Percentiles rank a stretch among this genome's conserved stretches.
phyloP scores from a whole-genome alignment of 1,284 basidiomycete genomes.

The Ustilago curta region DNA sequence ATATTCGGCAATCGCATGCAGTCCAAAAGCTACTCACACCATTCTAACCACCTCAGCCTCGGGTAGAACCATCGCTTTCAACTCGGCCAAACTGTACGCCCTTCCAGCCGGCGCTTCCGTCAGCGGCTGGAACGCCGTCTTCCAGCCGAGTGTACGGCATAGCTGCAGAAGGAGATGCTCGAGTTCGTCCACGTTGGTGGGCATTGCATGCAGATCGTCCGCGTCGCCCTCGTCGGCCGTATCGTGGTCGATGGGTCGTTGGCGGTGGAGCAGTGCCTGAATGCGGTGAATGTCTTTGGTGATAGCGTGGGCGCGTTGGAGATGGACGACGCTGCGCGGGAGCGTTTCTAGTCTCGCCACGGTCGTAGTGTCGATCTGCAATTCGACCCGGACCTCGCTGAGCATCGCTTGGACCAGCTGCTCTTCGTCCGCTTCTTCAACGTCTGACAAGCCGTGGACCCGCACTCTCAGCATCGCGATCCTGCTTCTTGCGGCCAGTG shows the following conservation, averaged over 20 bases:
- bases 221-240: not conserved
- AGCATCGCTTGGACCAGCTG: constrained; percentile 11
- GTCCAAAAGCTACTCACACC: not conserved
- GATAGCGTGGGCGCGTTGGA: constrained; percentile 5
- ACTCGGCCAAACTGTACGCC: constrained; percentile 7
- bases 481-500: not conserved
- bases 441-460: not conserved
- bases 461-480: no score
- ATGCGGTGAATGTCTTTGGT: not conserved
- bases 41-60: not conserved
- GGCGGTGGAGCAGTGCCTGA: not conserved
- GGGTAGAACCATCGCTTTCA: not conserved
- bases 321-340: constrained; percentile 5
- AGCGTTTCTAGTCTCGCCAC: not conserved
- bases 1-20: not conserved
- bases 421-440: constrained; percentile 6
- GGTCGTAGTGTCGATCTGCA: not conserved
- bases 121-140: constrained; percentile 8
- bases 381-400: constrained; percentile 7
- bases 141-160: constrained; percentile 16
- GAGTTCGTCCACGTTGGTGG: constrained; percentile 9
- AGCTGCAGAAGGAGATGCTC: constrained; percentile 12
- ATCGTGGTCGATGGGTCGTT: not conserved
- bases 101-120: not conserved
- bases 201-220: no score